Evolutionary conservation across 495 filamentous ascomycete genomes (phyloP), one percentile per base, ranked within the genome.

Genomic region (Amphirosellinia nigrospora): DNA sequence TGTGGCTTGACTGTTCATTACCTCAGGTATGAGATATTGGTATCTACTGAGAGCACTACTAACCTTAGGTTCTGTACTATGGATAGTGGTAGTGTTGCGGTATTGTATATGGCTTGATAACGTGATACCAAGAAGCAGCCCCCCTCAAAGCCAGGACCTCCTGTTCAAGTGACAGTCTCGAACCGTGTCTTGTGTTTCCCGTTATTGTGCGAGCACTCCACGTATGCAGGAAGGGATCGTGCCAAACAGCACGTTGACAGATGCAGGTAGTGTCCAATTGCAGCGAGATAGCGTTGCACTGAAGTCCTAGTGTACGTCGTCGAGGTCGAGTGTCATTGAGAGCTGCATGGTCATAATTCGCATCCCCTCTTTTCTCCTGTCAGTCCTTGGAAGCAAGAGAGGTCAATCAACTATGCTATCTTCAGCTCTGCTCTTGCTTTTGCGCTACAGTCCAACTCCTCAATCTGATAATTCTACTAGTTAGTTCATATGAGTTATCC

Each of bases 401-500:
- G 32, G 9, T 43, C 58, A 62, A 62, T 69, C 53, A 60, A 68
- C 43, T 34, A n/a, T 58, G 16, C 19, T 6, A 19, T 36, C 32
- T 50, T 62, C 56, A 68, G 66, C 66, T 61, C 41, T 30, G 53
- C 41, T 43, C 34, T 69, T 61, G 32, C 36, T 52, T 62, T 69
- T 61, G 45, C 63, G 63, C 63, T 46, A 65, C 63, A 0, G 19
- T 34, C 28, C 38, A 6, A 30, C 30, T 34, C 50, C 41, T 64
- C 59, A 45, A 62, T 62, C 46, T 62, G 21, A 45, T 19, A 23
- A 11, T 26, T 13, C 10, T 38, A 26, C 34, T 8, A n/a, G n/a
- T 36, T 30, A 62, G 28, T 11, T 28, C 16, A 21, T 26, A 43
- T 28, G 41, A 46, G 9, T 30, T 8, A 4, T 28, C 63, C 32